Base-by-base conservation (phyloP, 768 basidiomycete genomes). In the Hypholoma fasciculare region DNA sequence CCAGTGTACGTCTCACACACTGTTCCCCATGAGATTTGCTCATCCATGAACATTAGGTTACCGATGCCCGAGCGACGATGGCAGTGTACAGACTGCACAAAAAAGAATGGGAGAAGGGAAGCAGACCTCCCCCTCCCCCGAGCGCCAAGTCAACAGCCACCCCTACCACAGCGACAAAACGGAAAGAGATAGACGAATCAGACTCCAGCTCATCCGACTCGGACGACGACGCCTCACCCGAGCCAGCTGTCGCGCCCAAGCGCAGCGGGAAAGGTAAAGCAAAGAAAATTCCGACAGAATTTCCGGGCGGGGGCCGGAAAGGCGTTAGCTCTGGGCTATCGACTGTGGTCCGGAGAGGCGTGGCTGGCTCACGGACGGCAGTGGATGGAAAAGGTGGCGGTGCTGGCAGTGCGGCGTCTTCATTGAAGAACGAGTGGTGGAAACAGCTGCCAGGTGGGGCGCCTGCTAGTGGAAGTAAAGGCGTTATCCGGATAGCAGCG, bases 11-110 rank as follows among this genome's bases (percentile, higher is more conserved):
- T 78, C 27, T 16, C 52, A 47, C 20, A 17, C n/a, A 1, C 39
- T 43, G 16, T 17, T 16, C 37, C 40, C 23, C 47, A 12, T 59
- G 44, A 39, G 30, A 36, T 39, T 1, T 43, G 42, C 23, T 60
- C 20, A 49, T 43, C 23, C 52, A 26, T 39, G 23, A 51, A 46
- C 52, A 43, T 20, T 57, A 97, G 96, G 87, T 98, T 4, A 91
- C 85, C 16, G 96, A 98, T 69, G 94, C 96, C 0, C 82, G 96
- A 52, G 96, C 96, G 0, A 92, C 95, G 0, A 97, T 99, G 94
- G 96, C 94, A 0, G 77, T 98, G 39, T 98, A 90, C 70, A 82
- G 94, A 7, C 67, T 96, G 16, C 82, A 95, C 71, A 87, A 90
- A 63, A 86, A 85, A 52, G 80, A 84, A 48, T 98, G 93, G 93